Conservation (phyloP, 2,329 filamentous ascomycete species). For the Calonectria henricotiae region DNA sequence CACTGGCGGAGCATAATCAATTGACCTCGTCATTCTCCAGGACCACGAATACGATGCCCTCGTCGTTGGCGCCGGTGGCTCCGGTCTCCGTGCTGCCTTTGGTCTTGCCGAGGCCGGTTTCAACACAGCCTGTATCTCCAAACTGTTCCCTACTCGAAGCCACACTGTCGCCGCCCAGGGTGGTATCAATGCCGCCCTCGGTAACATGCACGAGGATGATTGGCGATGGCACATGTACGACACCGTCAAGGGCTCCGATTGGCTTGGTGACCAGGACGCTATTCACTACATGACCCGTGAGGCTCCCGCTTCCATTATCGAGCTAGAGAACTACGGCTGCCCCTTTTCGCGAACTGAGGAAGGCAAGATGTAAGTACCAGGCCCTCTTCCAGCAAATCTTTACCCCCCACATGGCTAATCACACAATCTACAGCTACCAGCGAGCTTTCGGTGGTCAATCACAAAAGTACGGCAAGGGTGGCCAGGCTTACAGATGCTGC, state of each 20-base stretch:
- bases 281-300: constrained; percentile 99
- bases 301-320: constrained; percentile 91
- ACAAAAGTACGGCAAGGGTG: constrained; percentile 94
- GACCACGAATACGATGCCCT: constrained; percentile 99
- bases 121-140: constrained; percentile 90
- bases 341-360: constrained; percentile 97
- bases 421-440: constrained; percentile 81
- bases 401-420: constrained; percentile 35
- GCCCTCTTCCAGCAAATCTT: background rate
- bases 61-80: constrained; percentile 89
- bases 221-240: constrained; percentile 99
- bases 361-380: constrained; percentile 83
- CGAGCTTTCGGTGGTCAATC: constrained; percentile 98
- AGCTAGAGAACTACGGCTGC: constrained; percentile 97
- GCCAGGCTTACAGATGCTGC: constrained; percentile 97
- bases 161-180: constrained; percentile 89
- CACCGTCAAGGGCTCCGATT: constrained; percentile 97
- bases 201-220: constrained; percentile 98
- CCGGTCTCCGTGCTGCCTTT: constrained; percentile 87
- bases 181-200: constrained; percentile 90
- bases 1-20: constrained; percentile 37
- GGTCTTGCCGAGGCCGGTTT: constrained; percentile 91
- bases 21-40: constrained; percentile 63
- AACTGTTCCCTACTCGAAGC: constrained; percentile 88
- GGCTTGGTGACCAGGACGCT: constrained; percentile 96